Evolutionary conservation across 2,329 filamentous ascomycete species (phyloP), one percentile per base, ranked within the genome.

Genomic region (Diaporthe sp.): DNA sequence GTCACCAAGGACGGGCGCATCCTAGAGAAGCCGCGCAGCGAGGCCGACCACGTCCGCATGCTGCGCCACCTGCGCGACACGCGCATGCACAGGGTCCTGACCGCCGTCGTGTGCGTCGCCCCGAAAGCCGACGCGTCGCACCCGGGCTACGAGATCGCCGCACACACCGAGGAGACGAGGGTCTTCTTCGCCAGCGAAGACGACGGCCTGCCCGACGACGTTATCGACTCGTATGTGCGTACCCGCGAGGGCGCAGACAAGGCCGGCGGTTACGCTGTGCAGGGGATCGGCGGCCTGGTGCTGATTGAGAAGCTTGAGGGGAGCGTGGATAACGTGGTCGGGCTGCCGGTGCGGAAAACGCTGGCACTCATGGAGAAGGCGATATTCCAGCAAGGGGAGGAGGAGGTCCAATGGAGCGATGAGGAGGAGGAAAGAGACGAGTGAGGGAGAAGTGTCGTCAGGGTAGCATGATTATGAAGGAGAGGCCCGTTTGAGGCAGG

Each of bases 211-310:
- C 85, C 87, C 19, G 96, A 99, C 85, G 95, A 97, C 75, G 89
- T 98, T 78, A 92, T 98, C 75, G 87, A 95, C 78, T 90, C 86
- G 7, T 96, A 96, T 81, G 93, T 96, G 74, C 89, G 88, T 80
- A 98, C 96, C 30, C 89, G 96, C 72, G 97, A 99, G 86, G 97
- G 97, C 2, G 95, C 92, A 15, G 97, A 98, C 84, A 99, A 98
- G 87, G 97, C 97, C 0, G 97, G 97, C 2, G 97, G 97, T 0
- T 99, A 99, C 83, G 97, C 95, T 1, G 90, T 99, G 71, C 97
- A 99, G 84, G 97, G 96, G 0, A 87, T 96, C 15, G 97, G 94
- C 1, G 93, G 94, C 12, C 92, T 98, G 82, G 87, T 99, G 75
- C 84, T 99, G 74, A 92, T 99, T 17, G 95, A 98, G 82, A 93